Percentiles rank a stretch among this genome's conserved stretches.
Evolutionary conservation across 345 rosid species (phyloP).

Genomic region (Brassica incana): DNA sequence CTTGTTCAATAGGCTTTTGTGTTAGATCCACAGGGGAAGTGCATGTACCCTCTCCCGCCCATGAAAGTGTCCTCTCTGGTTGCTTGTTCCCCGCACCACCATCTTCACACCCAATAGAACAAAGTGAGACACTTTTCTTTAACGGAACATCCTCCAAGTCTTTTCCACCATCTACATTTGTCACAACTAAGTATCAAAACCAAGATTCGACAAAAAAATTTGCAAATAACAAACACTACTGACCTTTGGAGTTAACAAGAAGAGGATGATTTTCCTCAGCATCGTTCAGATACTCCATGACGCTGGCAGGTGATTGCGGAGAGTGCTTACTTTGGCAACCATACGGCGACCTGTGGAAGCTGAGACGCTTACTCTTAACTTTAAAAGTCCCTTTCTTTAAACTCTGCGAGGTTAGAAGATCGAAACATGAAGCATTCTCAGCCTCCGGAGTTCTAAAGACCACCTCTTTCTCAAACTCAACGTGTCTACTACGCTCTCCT

Average conservation of each 20-base stretch:
- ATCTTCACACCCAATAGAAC: slow-evolving; percentile 30
- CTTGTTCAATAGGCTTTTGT: slow-evolving; percentile 44
- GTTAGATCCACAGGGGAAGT: slow-evolving; percentile 35
- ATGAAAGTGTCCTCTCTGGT: slow-evolving; percentile 31
- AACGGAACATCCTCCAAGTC: slow-evolving; percentile 9
- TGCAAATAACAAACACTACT: slow-evolving; percentile 5
- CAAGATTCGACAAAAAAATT: background rate
- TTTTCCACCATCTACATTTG: slow-evolving; percentile 1
- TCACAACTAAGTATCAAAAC: background rate
- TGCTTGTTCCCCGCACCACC: slow-evolving; percentile 23
- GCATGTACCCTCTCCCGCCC: slow-evolving; percentile 33
- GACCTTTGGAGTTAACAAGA: slow-evolving; percentile 31
- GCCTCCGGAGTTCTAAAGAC: slow-evolving; percentile 33
- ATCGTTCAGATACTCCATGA: slow-evolving; percentile 33
- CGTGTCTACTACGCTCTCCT: slow-evolving; percentile 8
- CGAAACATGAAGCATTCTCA: slow-evolving; percentile 29
- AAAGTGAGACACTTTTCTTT: slow-evolving; percentile 28
- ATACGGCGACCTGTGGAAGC: slow-evolving; percentile 34
- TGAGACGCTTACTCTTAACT: slow-evolving; percentile 35
- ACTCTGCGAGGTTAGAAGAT: slow-evolving; percentile 28
- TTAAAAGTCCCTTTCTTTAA: slow-evolving; percentile 44
- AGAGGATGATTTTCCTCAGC: slow-evolving; percentile 29
- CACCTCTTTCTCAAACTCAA: slow-evolving; percentile 29
- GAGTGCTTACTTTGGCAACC: slow-evolving; percentile 40
- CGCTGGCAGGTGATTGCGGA: slow-evolving; percentile 33